Evolutionary conservation across 768 basidiomycete species (phyloP).

Genomic region (Xerocomellus dryophilus): DNA sequence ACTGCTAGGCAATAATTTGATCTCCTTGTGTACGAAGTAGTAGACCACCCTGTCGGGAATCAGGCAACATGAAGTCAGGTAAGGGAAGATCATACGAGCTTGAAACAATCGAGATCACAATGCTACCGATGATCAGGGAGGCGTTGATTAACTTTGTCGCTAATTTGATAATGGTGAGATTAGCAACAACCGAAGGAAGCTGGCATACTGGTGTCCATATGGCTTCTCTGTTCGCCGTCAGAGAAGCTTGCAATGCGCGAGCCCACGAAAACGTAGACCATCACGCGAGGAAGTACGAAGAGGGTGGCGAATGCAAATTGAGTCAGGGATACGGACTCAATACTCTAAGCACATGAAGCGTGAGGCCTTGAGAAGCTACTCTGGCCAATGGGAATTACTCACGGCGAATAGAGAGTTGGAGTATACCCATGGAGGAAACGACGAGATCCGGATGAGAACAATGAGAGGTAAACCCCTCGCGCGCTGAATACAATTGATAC

Average conservation of each 20-base stretch:
- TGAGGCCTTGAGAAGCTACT: slow-evolving; percentile 2
- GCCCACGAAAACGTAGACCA: slow-evolving; percentile 76
- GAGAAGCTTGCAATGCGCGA: slow-evolving; percentile 70
- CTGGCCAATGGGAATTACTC: slow-evolving; percentile 28
- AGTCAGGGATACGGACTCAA: slow-evolving; percentile 67
- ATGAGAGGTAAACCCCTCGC: slow-evolving; percentile 80
- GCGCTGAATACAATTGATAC: slow-evolving; percentile 38
- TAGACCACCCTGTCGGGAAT: slow-evolving; percentile 57
- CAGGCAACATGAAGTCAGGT: slow-evolving; percentile 13
- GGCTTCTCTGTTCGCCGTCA: slow-evolving; percentile 67
- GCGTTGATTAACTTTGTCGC: slow-evolving; percentile 66
- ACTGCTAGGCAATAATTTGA: slow-evolving; percentile 49
- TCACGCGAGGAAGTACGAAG: slow-evolving; percentile 66
- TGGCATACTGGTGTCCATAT: slow-evolving; percentile 71
- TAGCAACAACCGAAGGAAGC: not conserved
- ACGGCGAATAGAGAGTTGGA: slow-evolving; percentile 79
- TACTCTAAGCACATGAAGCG: slow-evolving; percentile 47
- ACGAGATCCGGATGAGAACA: slow-evolving; percentile 74
- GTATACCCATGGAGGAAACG: slow-evolving; percentile 87
- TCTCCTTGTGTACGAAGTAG: slow-evolving; percentile 57
- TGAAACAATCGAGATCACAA: slow-evolving; percentile 54
- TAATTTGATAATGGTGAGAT: slow-evolving; percentile 26
- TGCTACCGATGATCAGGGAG: slow-evolving; percentile 55
- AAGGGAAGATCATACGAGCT: slow-evolving; percentile 54
- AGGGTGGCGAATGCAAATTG: slow-evolving; percentile 76